Conservation (phyloP, 169 alveolate genomes). For the Blepharisma undulans region DNA sequence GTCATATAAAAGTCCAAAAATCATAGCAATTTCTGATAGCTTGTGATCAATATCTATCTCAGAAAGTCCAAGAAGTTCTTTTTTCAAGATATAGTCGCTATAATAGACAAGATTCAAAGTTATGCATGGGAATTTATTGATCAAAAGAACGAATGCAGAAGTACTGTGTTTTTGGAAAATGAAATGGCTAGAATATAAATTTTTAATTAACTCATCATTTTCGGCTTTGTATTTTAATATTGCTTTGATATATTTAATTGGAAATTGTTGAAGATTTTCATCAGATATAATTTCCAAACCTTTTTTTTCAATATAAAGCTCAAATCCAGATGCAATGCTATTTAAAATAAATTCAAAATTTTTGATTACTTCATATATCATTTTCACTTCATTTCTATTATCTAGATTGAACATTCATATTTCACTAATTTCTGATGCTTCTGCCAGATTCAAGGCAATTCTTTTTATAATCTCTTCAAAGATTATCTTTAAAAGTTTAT, state of each 20-base stretch:
- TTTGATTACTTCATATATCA: conserved; percentile 55
- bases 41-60: conserved; percentile 51
- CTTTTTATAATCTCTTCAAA: conserved; percentile 42
- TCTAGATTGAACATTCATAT: conserved; percentile 64
- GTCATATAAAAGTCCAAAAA: conserved; percentile 60
- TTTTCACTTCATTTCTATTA: conserved; percentile 62
- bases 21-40: conserved; percentile 54
- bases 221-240: conserved; percentile 67
- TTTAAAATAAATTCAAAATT: conserved; percentile 52
- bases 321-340: conserved; percentile 56
- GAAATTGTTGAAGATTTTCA: conserved; percentile 61
- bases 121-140: conserved; percentile 59
- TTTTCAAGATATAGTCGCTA: conserved; percentile 59
- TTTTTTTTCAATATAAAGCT: conserved; percentile 66
- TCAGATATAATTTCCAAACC: conserved; percentile 61
- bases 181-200: conserved; percentile 57
- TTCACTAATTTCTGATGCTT: too few species aligned
- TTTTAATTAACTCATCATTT: conserved; percentile 67
- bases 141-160: conserved; percentile 55
- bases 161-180: conserved; percentile 62
- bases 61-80: conserved; percentile 56
- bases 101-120: conserved; percentile 61
- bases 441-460: conserved; percentile 49
- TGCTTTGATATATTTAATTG: conserved; percentile 63
- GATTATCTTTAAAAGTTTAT: conserved; percentile 26